A percentile compares a stretch with the other conserved stretches of the same genome.
These are phyloP conservation scores for Suillus decipiens DNA, from an alignment of 768 basidiomycete genomes.

Conservation along the genomic window DNA sequence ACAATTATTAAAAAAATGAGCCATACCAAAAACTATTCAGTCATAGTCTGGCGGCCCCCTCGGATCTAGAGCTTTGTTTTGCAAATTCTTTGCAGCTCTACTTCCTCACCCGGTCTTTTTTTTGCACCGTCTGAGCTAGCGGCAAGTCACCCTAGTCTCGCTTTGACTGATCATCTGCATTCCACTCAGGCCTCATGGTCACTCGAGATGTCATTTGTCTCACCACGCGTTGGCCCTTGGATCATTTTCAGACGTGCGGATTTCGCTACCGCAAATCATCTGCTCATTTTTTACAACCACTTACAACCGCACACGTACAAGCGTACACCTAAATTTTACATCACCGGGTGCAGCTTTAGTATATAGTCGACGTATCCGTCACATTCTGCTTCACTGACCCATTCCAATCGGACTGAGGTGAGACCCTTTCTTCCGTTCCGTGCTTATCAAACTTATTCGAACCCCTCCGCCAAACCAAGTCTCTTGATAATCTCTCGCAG, in stretches of 20 bases:
- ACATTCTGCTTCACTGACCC: neutral
- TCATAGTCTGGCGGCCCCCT: too few species aligned
- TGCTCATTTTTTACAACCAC: neutral
- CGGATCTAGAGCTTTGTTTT: too few species aligned
- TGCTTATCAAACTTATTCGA: neutral
- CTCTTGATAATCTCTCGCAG: neutral
- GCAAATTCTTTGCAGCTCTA: too few species aligned
- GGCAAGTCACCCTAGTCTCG: neutral
- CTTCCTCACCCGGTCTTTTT: neutral
- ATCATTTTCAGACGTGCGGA: neutral
- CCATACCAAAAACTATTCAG: too few species aligned
- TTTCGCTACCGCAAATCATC: neutral
- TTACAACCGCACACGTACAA: neutral
- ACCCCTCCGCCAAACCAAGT: neutral
- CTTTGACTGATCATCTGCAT: neutral
- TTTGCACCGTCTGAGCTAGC: neutral
- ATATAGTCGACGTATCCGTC: neutral
- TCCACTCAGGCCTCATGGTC: neutral
- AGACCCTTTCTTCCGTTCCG: neutral
- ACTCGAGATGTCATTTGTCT: neutral
- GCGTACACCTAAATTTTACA: neutral
- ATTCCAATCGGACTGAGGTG: neutral
- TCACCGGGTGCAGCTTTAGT: neutral
- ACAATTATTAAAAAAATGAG: too few species aligned
- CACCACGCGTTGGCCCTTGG: slow-evolving; percentile 19